phyloP scores from a whole-genome alignment of 495 filamentous ascomycete species.

The Penicillium pulvis region DNA sequence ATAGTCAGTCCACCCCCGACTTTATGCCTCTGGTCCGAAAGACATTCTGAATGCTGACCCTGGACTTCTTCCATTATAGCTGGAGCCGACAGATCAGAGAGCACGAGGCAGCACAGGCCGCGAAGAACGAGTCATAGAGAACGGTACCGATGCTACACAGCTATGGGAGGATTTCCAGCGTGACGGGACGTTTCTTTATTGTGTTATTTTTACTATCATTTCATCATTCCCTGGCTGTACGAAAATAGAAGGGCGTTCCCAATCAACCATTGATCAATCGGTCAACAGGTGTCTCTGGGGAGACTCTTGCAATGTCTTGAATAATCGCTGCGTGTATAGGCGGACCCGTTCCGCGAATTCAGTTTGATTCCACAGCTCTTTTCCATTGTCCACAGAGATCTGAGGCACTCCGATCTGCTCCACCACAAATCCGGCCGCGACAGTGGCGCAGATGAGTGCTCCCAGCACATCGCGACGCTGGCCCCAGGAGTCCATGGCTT shows the following conservation, averaged over 20 bases:
- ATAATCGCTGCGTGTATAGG: slow-evolving; percentile 54
- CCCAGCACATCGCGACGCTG: slow-evolving; percentile 55
- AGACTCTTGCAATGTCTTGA: slow-evolving; percentile 48
- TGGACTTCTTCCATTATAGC: slow-evolving; percentile 44
- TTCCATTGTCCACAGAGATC: slow-evolving; percentile 51
- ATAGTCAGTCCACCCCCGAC: slow-evolving; percentile 65
- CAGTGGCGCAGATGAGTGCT: slow-evolving; percentile 75
- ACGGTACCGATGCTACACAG: slow-evolving; percentile 16
- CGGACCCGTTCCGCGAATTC: slow-evolving; percentile 55
- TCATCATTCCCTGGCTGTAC: slow-evolving; percentile 44
- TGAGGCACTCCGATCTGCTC: slow-evolving; percentile 87
- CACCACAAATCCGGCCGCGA: slow-evolving; percentile 90
- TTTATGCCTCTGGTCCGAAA: slow-evolving; percentile 9
- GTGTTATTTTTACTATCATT: slow-evolving; percentile 38
- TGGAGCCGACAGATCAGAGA: slow-evolving; percentile 93
- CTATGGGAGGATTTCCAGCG: slow-evolving; percentile 28
- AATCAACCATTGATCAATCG: slow-evolving; percentile 44
- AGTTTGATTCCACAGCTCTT: slow-evolving; percentile 79
- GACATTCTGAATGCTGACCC: slow-evolving; percentile 20
- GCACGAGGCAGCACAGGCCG: slow-evolving; percentile 66
- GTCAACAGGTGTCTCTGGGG: slow-evolving; percentile 45
- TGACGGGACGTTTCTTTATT: slow-evolving; percentile 36
- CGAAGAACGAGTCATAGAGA: slow-evolving; percentile 57
- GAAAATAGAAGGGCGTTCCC: slow-evolving; percentile 50
- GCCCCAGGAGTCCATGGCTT: slow-evolving; percentile 29